Percentiles rank a stretch among this genome's conserved stretches.
phyloP scores from a whole-genome alignment of 305 asterid species.

The Fraxinus xanthoxyloides region DNA sequence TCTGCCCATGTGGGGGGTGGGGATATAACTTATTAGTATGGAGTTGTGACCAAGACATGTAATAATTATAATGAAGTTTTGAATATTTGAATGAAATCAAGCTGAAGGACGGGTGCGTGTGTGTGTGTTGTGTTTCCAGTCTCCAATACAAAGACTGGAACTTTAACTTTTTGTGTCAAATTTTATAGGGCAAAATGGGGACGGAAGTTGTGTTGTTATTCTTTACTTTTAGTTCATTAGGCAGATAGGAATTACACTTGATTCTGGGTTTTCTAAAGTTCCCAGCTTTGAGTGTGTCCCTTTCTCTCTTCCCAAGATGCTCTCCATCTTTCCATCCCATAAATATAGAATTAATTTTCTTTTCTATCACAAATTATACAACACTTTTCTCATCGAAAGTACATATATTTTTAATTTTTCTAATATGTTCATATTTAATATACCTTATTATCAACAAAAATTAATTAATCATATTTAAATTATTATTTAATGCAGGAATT shows the following conservation, averaged over 20 bases:
- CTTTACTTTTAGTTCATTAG: conserved; percentile 47
- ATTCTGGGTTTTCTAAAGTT: conserved; percentile 59
- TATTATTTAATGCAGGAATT: too few species aligned
- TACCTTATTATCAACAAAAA: too few species aligned
- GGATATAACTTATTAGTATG: conserved; percentile 44
- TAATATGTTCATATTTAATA: too few species aligned
- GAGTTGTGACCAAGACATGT: conserved; percentile 67
- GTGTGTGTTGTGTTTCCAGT: conserved; percentile 59
- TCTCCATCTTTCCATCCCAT: conserved; percentile 29
- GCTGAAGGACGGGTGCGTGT: conserved; percentile 7
- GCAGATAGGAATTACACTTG: conserved; percentile 59
- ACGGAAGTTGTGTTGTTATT: conserved; percentile 29
- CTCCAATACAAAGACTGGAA: conserved; percentile 92
- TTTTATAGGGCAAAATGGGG: conserved; percentile 20
- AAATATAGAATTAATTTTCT: too few species aligned
- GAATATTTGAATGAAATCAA: neutral
- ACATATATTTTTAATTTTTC: too few species aligned
- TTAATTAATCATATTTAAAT: too few species aligned
- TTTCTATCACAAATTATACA: too few species aligned
- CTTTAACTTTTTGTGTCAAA: conserved; percentile 66
- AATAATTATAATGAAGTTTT: conserved; percentile 23
- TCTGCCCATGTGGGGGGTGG: conserved; percentile 57
- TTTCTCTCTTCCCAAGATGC: conserved; percentile 89
- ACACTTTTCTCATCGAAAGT: too few species aligned
- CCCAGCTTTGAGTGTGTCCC: conserved; percentile 52